phyloP scores from a whole-genome alignment of 163 green algal genomes.

The Scenedesmus sp. region DNA sequence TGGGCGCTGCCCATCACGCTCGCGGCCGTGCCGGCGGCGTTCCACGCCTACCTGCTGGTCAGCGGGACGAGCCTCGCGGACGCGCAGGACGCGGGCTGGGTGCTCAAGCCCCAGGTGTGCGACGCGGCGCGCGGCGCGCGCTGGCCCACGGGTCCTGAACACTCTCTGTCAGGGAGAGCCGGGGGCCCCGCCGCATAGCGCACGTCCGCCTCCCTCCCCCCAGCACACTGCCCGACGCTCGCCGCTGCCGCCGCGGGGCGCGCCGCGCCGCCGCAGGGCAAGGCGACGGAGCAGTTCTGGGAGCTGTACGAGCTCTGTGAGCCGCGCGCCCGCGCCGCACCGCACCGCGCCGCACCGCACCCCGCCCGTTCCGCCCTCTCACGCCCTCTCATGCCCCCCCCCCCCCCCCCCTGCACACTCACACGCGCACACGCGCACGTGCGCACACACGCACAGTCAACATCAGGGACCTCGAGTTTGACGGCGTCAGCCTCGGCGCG shows the following conservation, averaged over 20 bases:
- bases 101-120: slow-evolving; percentile 69
- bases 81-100: slow-evolving; percentile 71
- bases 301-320: slow-evolving; percentile 66
- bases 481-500: slow-evolving; percentile 65
- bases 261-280: too few species aligned
- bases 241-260: not conserved
- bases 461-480: slow-evolving; percentile 51
- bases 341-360: too few species aligned
- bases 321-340: too few species aligned
- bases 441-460: slow-evolving; percentile 49
- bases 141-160: too few species aligned
- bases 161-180: too few species aligned
- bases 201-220: not conserved
- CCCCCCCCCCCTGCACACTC: not conserved
- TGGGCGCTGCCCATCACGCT: slow-evolving; percentile 75
- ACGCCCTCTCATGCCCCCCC: not conserved
- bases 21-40: slow-evolving; percentile 63
- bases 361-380: too few species aligned
- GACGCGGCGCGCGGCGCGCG: too few species aligned
- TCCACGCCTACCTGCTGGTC: slow-evolving; percentile 65
- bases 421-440: too few species aligned
- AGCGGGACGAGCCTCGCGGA: slow-evolving; percentile 61
- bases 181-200: too few species aligned
- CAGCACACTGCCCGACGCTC: not conserved
- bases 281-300: slow-evolving; percentile 68